These are phyloP conservation scores for Megacollybia marginata DNA, from an alignment of 768 basidiomycete genomes.

Conservation along the genomic window DNA sequence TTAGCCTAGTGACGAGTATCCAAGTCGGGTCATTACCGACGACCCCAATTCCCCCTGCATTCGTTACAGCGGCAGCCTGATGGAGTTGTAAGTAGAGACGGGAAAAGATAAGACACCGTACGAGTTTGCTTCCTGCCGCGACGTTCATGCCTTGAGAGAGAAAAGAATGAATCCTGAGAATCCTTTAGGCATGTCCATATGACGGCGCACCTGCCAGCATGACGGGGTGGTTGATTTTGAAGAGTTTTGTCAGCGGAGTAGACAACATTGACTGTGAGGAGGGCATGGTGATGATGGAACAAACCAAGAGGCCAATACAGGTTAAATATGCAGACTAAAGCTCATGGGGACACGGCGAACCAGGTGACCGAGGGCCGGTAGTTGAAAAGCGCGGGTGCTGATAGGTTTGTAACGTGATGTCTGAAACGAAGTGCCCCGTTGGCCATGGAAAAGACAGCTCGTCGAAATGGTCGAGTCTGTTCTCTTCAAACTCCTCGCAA, in stretches of 20 bases:
- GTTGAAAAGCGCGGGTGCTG: background rate
- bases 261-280: constrained; percentile 58
- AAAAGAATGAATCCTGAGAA: background rate
- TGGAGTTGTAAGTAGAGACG: no score
- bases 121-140: constrained; percentile 77
- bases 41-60: constrained; percentile 68
- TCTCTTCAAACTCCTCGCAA: constrained; percentile 20
- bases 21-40: constrained; percentile 25
- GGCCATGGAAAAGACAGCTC: constrained; percentile 31
- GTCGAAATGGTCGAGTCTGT: constrained; percentile 32
- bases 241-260: constrained; percentile 69
- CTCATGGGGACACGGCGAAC: no score
- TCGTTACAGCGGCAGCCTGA: background rate
- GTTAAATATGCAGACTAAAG: no score
- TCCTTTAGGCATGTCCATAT: no score
- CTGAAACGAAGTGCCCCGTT: constrained; percentile 35
- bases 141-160: constrained; percentile 62
- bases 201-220: constrained; percentile 58
- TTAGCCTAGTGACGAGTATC: no score
- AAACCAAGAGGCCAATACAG: background rate
- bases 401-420: constrained; percentile 6
- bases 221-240: constrained; percentile 76
- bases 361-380: background rate
- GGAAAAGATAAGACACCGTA: constrained; percentile 14
- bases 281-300: constrained; percentile 40